Evolutionary conservation across 208 protist genomes (phyloP), one percentile per base, ranked within the genome.

Genomic region (Trypanosoma congolense): DNA sequence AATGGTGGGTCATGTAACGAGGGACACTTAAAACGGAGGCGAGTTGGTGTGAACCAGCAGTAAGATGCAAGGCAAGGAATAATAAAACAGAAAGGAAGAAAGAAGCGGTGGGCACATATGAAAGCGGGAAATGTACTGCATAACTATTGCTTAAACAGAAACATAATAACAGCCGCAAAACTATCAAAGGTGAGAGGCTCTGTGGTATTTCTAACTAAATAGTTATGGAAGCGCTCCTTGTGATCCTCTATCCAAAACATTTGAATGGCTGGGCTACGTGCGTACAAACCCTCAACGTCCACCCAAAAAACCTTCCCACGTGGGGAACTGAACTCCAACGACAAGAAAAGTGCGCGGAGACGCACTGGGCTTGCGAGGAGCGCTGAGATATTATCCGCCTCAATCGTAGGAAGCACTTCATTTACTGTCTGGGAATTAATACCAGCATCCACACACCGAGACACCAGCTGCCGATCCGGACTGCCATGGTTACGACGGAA

Each of bases 181-280:
- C 57, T 65, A 26, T 70, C 50, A 62, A 70, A 63, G 2, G 55
- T 51, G 30, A 70, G 31, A 4, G 55, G 63, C 30, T 70, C 63
- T 33, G 52, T 43, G 1, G 48, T 59, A 47, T 63, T 48, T 2
- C 45, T 8, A 4, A 40, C 35, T 24, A 61, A n/a, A 25, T 67
- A 60, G 2, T 40, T 24, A 21, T 29, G 0, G 41, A 67, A 67
- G n/a, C 25, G 44, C 2, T 52, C 52, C 12, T 19, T 10, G 36
- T 67, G 61, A 31, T 62, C 43, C 14, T 58, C 49, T 5, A 66
- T 28, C 56, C 62, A 56, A 22, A 59, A 35, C 43, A 70, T 19
- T 36, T 77, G 65, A 36, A 77, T 41, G 14, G 56, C 53, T 10
- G 65, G 65, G 38, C 71, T 77, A 16, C 65, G 52, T 16, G 51